These are phyloP conservation scores for Cladosporium halotolerans DNA, from an alignment of 2,329 filamentous ascomycete species.

Conservation along the genomic window DNA sequence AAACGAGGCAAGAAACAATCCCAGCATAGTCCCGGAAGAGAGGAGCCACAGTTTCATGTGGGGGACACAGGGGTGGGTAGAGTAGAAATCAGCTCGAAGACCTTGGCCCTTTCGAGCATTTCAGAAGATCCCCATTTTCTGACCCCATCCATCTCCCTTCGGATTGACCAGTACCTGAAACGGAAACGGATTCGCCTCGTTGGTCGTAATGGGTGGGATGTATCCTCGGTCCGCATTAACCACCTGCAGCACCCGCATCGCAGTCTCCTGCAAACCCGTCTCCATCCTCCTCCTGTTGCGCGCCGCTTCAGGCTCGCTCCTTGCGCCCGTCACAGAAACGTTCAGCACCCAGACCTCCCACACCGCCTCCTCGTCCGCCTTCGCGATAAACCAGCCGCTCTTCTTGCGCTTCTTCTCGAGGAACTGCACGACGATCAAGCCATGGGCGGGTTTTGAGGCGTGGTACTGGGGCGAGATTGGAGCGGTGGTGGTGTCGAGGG, in stretches of 20 bases:
- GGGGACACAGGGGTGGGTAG: too few relatives aligned
- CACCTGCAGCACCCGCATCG: conserved; percentile 3
- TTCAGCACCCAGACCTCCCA: conserved; percentile 12
- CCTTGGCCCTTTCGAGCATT: not conserved
- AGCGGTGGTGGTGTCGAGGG: conserved; percentile 70
- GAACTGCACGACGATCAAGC: conserved; percentile 4
- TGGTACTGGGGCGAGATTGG: conserved; percentile 60
- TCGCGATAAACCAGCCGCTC: conserved; percentile 10
- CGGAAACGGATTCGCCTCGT: conserved; percentile 86
- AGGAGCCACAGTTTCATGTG: too few relatives aligned
- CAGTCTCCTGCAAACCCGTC: conserved; percentile 1
- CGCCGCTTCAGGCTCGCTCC: conserved; percentile 69
- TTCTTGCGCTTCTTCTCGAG: conserved; percentile 10
- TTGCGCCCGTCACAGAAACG: conserved; percentile 2
- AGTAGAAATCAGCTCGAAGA: too few relatives aligned
- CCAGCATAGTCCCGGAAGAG: too few relatives aligned
- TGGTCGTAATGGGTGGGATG: conserved; percentile 92
- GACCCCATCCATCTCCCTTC: conserved; percentile 38
- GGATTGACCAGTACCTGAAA: conserved; percentile 89
- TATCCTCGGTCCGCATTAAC: conserved; percentile 61
- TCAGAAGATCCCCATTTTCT: conserved; percentile 15
- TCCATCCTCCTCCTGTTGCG: conserved; percentile 57
- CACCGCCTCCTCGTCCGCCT: conserved; percentile 10
- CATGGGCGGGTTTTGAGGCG: conserved; percentile 34
- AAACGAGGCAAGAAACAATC: too few relatives aligned